These are phyloP conservation scores for Heterobasidion occidentale DNA, from an alignment of 1,284 basidiomycete genomes.

Conservation along the genomic window DNA sequence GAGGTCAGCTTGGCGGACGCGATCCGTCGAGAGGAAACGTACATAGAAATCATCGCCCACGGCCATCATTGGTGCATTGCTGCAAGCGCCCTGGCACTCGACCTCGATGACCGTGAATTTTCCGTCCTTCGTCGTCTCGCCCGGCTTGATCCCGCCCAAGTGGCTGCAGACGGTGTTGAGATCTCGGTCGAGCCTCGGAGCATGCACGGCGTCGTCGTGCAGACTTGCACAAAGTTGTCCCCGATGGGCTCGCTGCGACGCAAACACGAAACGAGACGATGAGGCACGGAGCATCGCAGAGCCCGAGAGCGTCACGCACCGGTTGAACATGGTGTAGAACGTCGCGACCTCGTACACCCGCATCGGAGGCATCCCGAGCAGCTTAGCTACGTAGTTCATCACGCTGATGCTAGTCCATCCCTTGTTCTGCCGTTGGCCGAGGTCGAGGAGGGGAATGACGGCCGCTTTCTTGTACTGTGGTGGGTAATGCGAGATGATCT, in stretches of 20 bases:
- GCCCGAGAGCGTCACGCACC: conserved; percentile 35
- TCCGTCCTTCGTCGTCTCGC: conserved; percentile 89
- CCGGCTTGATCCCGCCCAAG: conserved; percentile 79
- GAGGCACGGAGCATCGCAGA: neutral
- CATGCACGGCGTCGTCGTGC: conserved; percentile 99
- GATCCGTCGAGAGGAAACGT: conserved; percentile 21
- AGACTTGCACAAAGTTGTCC: conserved; percentile 93
- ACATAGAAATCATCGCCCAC: conserved; percentile 97
- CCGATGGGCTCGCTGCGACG: conserved; percentile 83
- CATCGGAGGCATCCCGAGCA: conserved; percentile 96
- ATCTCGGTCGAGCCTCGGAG: conserved; percentile 90
- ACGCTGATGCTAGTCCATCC: conserved; percentile 99
- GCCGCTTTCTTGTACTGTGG: conserved; percentile 98
- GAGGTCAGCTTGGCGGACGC: conserved; percentile 5
- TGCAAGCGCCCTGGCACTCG: conserved; percentile 97
- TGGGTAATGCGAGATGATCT: conserved; percentile 91
- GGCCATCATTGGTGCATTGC: conserved; percentile 99
- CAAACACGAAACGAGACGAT: conserved; percentile 1
- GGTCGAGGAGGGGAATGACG: conserved; percentile 92
- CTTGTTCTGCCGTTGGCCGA: conserved; percentile 96
- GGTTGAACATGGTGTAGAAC: conserved; percentile 99
- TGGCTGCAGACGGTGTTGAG: conserved; percentile 80
- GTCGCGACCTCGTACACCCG: conserved; percentile 99
- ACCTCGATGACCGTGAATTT: conserved; percentile 98
- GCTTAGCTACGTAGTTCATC: conserved; percentile 95